Conservation (phyloP, 345 rosid species). For the Acer campestre region DNA sequence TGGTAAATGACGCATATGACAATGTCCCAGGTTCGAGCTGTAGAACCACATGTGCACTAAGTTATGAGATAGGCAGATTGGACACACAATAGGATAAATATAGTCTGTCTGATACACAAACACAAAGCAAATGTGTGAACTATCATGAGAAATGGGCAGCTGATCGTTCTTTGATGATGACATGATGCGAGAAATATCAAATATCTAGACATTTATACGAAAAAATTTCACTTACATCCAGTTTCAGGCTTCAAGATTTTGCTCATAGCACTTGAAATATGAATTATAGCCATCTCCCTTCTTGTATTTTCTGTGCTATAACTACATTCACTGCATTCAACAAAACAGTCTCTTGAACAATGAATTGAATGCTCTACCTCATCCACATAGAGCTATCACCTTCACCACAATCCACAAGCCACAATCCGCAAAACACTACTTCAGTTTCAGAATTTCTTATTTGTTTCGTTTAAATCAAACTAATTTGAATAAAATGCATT, state of each 20-base stretch:
- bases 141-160: background rate
- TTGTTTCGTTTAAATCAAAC: no score
- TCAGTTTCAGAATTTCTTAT: no score
- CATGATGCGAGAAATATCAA: background rate
- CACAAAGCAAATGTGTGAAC: background rate
- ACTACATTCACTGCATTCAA: background rate
- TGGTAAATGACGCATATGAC: no score
- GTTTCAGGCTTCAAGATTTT: conserved; percentile 17
- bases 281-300: conserved; percentile 34
- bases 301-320: background rate
- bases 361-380: background rate
- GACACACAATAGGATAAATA: background rate
- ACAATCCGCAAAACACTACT: no score
- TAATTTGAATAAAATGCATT: background rate
- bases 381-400: background rate
- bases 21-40: no score
- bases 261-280: background rate
- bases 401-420: no score
- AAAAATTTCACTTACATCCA: conserved; percentile 29
- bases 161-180: background rate
- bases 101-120: background rate
- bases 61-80: background rate
- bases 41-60: background rate
- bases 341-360: background rate
- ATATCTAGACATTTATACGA: background rate